These are phyloP conservation scores for Bolboschoenus planiculmis DNA, from an alignment of 176 grass and related monocot species.

Conservation along the genomic window DNA sequence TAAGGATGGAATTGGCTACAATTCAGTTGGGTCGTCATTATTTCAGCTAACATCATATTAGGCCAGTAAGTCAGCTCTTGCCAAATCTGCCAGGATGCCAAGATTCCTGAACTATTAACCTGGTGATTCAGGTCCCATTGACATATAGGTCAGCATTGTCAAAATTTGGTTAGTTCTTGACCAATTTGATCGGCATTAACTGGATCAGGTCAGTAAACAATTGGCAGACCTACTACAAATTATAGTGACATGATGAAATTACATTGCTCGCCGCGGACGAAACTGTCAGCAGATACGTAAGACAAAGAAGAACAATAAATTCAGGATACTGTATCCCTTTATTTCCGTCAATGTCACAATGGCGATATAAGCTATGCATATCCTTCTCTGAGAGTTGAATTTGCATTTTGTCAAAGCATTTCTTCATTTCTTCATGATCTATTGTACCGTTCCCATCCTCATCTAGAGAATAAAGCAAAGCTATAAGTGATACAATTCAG, in stretches of 20 bases:
- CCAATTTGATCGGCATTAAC: not conserved
- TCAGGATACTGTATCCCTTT: constrained; percentile 56
- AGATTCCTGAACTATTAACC: not conserved
- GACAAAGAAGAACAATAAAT: constrained; percentile 67
- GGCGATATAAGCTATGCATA: constrained; percentile 33
- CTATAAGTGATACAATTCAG: not conserved
- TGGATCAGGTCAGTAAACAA: not conserved
- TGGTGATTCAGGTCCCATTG: not conserved
- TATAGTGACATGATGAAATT: not conserved
- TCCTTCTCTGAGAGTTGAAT: constrained; percentile 40
- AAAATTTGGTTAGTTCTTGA: not conserved
- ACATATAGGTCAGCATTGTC: not conserved
- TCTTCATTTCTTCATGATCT: constrained; percentile 44
- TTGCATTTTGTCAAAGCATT: constrained; percentile 35
- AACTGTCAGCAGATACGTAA: constrained; percentile 44
- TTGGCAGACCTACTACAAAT: not conserved
- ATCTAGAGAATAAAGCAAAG: constrained; percentile 32
- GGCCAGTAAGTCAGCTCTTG: not conserved
- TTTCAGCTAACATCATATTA: not conserved
- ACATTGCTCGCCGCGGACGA: constrained; percentile 38
- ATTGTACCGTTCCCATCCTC: constrained; percentile 56
- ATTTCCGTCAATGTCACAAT: constrained; percentile 53
- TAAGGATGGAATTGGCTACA: not conserved
- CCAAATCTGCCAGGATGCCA: not conserved
- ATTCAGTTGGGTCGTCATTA: not conserved